Evolutionary conservation across 176 grass and related monocot species (phyloP).

Genomic region (Musa acuminata): DNA sequence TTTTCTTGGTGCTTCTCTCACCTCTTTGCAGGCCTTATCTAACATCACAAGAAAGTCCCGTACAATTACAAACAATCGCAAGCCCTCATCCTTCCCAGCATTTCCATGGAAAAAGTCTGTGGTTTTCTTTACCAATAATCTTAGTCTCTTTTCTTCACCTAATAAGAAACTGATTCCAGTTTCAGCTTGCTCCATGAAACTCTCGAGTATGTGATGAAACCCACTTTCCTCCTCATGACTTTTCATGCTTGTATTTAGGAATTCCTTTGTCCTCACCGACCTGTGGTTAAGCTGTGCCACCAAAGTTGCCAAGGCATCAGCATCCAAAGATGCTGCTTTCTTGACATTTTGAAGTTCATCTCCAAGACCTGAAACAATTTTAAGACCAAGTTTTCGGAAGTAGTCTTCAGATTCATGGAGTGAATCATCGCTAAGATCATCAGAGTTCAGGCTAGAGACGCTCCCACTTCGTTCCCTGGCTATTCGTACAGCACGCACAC

Average conservation of each 20-base stretch:
- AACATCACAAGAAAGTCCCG: slow-evolving; percentile 70
- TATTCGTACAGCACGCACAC: slow-evolving; percentile 40
- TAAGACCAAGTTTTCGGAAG: slow-evolving; percentile 51
- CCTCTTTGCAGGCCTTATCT: slow-evolving; percentile 74
- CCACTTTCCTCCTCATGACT: slow-evolving; percentile 57
- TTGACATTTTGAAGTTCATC: slow-evolving; percentile 62
- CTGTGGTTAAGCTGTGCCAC: slow-evolving; percentile 49
- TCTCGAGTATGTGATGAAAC: slow-evolving; percentile 49
- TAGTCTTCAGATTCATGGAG: slow-evolving; percentile 42
- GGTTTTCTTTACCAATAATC: slow-evolving; percentile 42
- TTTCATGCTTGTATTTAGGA: slow-evolving; percentile 61
- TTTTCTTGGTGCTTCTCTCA: slow-evolving; percentile 40
- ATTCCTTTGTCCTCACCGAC: slow-evolving; percentile 61
- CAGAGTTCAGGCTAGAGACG: slow-evolving; percentile 14
- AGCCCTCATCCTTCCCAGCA: slow-evolving; percentile 65
- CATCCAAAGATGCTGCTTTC: slow-evolving; percentile 61
- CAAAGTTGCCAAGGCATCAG: slow-evolving; percentile 50
- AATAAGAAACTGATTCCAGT: slow-evolving; percentile 36
- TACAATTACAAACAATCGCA: slow-evolving; percentile 69
- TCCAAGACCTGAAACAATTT: slow-evolving; percentile 57
- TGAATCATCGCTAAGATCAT: slow-evolving; percentile 23
- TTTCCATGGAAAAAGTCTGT: slow-evolving; percentile 69
- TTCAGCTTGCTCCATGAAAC: slow-evolving; percentile 48
- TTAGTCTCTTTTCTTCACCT: slow-evolving; percentile 74
- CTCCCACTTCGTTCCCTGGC: slow-evolving; percentile 31